Percentiles rank a stretch among this genome's conserved stretches.
phyloP scores from a whole-genome alignment of 2,329 filamentous ascomycete species.

The Ophiocordyceps camponoti-saundersi region DNA sequence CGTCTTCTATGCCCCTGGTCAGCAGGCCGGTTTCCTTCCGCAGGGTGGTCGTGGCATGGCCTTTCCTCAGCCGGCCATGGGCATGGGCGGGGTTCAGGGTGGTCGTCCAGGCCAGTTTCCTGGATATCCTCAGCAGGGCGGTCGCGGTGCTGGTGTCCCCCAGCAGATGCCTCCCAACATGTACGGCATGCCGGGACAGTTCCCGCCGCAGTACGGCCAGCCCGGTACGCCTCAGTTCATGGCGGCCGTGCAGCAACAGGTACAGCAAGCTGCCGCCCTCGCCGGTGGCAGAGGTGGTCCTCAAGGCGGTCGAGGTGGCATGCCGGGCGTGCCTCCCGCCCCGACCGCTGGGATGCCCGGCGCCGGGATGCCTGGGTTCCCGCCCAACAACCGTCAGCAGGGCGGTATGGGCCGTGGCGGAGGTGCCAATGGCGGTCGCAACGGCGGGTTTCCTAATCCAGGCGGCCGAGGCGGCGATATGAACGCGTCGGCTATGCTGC shows the following conservation, averaged over 20 bases:
- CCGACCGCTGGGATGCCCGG: conserved; percentile 28
- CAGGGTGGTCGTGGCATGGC: conserved; percentile 48
- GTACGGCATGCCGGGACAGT: conserved; percentile 67
- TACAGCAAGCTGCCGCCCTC: conserved; percentile 41
- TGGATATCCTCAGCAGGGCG: conserved; percentile 70
- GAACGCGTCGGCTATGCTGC: conserved; percentile 23
- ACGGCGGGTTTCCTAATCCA: conserved; percentile 27
- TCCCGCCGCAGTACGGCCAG: conserved; percentile 66
- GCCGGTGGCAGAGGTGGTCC: conserved; percentile 46
- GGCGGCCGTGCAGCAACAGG: conserved; percentile 71
- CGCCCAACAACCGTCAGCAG: conserved; percentile 37
- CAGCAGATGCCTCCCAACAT: conserved; percentile 79
- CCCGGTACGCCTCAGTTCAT: conserved; percentile 66
- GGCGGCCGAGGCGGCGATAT: conserved; percentile 26
- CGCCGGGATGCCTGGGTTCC: conserved; percentile 37
- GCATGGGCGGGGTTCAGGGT: conserved; percentile 55
- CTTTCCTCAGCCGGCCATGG: conserved; percentile 47
- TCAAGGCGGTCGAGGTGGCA: conserved; percentile 53
- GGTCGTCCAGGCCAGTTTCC: conserved; percentile 79
- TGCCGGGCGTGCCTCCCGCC: conserved; percentile 59
- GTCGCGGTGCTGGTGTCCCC: conserved; percentile 72
- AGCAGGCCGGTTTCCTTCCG: conserved; percentile 55
- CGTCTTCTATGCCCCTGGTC: conserved; percentile 80
- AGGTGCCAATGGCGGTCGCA: conserved; percentile 21
- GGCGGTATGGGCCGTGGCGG: conserved; percentile 30